phyloP scores from a whole-genome alignment of 2,329 filamentous ascomycete species.

The Lasiodiplodia hormozganensis region DNA sequence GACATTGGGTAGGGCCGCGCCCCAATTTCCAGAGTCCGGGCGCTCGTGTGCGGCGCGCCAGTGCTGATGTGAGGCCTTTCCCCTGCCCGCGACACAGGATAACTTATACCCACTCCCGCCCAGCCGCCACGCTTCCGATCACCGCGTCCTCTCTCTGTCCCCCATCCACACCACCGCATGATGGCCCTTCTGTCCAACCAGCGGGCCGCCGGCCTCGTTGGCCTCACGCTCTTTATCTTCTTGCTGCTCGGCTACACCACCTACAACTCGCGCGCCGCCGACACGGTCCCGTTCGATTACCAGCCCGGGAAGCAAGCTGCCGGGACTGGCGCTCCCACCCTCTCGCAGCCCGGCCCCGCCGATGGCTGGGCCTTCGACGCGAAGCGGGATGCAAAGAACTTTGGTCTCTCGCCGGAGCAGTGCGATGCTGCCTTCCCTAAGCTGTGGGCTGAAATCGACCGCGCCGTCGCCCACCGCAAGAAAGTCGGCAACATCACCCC shows the following conservation, averaged over 20 bases:
- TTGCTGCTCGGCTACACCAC: conserved; percentile 29
- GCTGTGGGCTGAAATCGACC: conserved; percentile 39
- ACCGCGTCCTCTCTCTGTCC: background rate
- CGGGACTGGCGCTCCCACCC: conserved; percentile 9
- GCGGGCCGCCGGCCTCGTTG: conserved; percentile 28
- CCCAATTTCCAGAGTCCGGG: conserved; percentile 15
- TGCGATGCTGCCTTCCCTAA: conserved; percentile 36
- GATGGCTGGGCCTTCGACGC: conserved; percentile 27
- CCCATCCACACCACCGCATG: conserved; percentile 5
- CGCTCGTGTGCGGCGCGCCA: conserved; percentile 19
- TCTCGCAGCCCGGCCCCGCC: conserved; percentile 17
- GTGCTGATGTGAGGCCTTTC: conserved; percentile 24
- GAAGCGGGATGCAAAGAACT: conserved; percentile 34
- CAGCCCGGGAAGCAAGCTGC: background rate
- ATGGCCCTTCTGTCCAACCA: conserved; percentile 29
- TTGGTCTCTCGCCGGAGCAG: conserved; percentile 33
- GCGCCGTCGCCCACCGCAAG: conserved; percentile 33
- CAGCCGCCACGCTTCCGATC: conserved; percentile 9
- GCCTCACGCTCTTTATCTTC: conserved; percentile 29
- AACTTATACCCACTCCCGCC: conserved; percentile 34
- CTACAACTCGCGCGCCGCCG: conserved; percentile 25
- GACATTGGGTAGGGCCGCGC: conserved; percentile 16
- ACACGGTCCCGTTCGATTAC: conserved; percentile 28
- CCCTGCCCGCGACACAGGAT: conserved; percentile 16
- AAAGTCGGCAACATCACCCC: conserved; percentile 33